A percentile compares a stretch with the other conserved stretches of the same genome.
Conservation (phyloP, 2,329 filamentous ascomycete species). For the Claviceps maximensis region DNA sequence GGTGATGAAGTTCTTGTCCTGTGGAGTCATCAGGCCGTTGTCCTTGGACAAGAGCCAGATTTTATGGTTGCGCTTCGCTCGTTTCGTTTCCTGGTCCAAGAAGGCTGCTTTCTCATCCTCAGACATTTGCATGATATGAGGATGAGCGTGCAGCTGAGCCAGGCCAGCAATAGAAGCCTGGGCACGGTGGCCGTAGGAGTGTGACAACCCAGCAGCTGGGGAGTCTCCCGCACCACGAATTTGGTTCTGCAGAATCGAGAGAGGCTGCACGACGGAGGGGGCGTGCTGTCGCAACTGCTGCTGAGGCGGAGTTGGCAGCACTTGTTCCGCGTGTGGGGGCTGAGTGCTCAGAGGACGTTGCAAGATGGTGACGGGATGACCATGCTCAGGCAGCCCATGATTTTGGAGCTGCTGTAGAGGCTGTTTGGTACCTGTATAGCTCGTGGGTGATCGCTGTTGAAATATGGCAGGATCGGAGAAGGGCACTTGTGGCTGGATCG, state of each 20-base stretch:
- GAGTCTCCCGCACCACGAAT: constrained; percentile 46
- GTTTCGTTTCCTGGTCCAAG: constrained; percentile 80
- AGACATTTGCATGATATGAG: constrained; percentile 52
- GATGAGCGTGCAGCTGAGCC: constrained; percentile 21
- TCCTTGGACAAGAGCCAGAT: constrained; percentile 87
- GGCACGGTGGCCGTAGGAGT: constrained; percentile 30
- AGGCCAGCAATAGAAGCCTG: constrained; percentile 34
- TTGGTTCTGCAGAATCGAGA: constrained; percentile 70
- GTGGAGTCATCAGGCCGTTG: constrained; percentile 95
- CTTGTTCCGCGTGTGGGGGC: constrained; percentile 14
- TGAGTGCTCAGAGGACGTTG: constrained; percentile 36
- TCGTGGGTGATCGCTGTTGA: constrained; percentile 13
- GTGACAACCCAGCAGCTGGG: constrained; percentile 20
- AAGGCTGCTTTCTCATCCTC: constrained; percentile 77
- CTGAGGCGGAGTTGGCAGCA: constrained; percentile 13
- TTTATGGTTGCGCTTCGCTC: constrained; percentile 96
- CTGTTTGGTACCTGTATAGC: constrained; percentile 13
- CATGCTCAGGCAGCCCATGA: constrained; percentile 23
- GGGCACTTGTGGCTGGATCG: constrained; percentile 21
- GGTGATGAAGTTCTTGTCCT: constrained; percentile 99
- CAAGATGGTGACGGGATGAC: constrained; percentile 40
- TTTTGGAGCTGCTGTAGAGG: constrained; percentile 14
- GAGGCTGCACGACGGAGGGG: constrained; percentile 39
- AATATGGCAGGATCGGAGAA: constrained; percentile 19
- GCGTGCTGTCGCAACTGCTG: constrained; percentile 19